These are phyloP conservation scores for Leishmania martiniquensis DNA, from an alignment of 208 protist genomes.

Conservation along the genomic window DNA sequence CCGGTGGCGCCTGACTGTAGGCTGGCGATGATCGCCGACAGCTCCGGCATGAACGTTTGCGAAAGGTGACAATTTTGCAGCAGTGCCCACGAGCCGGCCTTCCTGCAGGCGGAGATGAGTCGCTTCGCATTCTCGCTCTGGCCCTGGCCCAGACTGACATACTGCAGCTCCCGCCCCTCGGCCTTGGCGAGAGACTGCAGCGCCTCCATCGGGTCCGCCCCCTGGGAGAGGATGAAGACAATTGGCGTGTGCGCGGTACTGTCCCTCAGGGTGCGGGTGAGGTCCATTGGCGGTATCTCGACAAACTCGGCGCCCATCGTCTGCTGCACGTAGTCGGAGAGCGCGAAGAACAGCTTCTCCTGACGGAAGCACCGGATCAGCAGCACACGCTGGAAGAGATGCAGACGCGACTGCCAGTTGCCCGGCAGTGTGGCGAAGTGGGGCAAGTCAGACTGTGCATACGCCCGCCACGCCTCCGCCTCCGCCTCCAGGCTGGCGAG, in stretches of 20 bases:
- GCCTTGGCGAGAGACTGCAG: constrained; percentile 93
- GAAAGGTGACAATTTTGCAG: constrained; percentile 98
- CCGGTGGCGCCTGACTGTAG: constrained; percentile 50
- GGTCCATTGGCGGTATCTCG: constrained; percentile 94
- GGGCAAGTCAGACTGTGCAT: constrained; percentile 65
- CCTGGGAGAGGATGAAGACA: constrained; percentile 98
- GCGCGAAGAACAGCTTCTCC: constrained; percentile 95
- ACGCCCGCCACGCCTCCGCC: constrained; percentile 62
- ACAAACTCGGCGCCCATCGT: constrained; percentile 94
- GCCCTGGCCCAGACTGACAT: constrained; percentile 97
- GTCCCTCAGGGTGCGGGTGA: constrained; percentile 88
- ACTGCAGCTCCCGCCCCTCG: constrained; percentile 77
- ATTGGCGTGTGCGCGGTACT: constrained; percentile 90
- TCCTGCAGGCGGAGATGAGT: constrained; percentile 93
- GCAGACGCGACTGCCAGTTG: constrained; percentile 62
- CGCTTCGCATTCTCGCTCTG: constrained; percentile 96
- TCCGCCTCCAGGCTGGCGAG: constrained; percentile 52
- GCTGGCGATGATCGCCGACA: constrained; percentile 92
- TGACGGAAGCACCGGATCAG: constrained; percentile 94
- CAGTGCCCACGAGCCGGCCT: constrained; percentile 94
- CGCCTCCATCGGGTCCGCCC: constrained; percentile 95
- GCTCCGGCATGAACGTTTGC: constrained; percentile 96
- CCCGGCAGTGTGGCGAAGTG: constrained; percentile 57
- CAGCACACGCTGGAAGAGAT: constrained; percentile 93
- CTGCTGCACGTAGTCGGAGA: constrained; percentile 89